Evolutionary conservation across 2,329 filamentous ascomycete genomes (phyloP).

Genomic region (Sclerotinia nivalis): DNA sequence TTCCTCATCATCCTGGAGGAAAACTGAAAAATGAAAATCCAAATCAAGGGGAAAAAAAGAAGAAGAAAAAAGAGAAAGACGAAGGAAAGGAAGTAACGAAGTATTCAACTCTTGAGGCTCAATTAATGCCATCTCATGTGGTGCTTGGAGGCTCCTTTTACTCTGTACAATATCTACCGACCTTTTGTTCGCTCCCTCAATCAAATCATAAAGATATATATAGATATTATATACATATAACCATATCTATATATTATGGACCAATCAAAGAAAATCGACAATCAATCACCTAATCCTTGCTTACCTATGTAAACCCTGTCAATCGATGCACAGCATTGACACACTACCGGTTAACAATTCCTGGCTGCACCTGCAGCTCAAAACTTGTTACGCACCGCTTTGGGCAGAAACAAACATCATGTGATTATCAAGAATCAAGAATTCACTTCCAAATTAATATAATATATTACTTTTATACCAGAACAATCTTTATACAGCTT

Average conservation of each 20-base stretch:
- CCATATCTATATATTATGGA: not conserved
- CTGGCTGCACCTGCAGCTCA: not conserved
- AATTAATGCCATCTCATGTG: not conserved
- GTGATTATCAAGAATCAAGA: constrained; percentile 4
- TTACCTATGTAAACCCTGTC: not conserved
- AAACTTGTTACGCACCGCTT: not conserved
- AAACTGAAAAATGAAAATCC: not conserved
- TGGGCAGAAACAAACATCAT: constrained; percentile 7
- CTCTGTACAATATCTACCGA: too few species aligned
- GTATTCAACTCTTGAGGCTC: not conserved
- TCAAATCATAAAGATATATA: not conserved
- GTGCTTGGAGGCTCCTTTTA: too few species aligned
- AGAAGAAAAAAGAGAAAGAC: too few species aligned
- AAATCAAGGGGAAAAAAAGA: not conserved
- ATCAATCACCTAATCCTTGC: constrained; percentile 9
- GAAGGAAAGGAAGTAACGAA: too few species aligned
- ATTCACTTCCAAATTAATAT: constrained; percentile 6
- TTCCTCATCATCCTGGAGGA: not conserved
- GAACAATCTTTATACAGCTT: not conserved
- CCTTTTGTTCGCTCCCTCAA: not conserved
- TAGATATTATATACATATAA: not conserved
- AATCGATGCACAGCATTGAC: not conserved
- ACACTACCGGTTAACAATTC: not conserved
- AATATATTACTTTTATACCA: not conserved
- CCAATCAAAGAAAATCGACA: not conserved